These are phyloP conservation scores for Maudiozyma saulgeensis DNA, from an alignment of 805 yeast genomes.

Conservation along the genomic window DNA sequence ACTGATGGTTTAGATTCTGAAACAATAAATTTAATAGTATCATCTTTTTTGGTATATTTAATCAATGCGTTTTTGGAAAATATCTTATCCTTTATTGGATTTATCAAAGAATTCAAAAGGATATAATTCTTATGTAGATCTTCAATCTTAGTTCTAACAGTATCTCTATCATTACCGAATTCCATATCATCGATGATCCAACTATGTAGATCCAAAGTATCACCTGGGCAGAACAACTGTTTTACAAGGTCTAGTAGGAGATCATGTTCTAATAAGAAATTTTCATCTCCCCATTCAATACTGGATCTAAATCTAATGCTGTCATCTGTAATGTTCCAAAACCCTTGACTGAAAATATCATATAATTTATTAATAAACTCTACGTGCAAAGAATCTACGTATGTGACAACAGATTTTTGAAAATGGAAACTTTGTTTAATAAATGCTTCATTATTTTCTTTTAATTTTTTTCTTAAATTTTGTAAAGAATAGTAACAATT, in stretches of 20 bases:
- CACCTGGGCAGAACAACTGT: conserved; percentile 11
- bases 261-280: conserved; percentile 13
- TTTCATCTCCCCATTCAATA: conserved; percentile 7
- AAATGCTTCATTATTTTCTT: conserved; percentile 8
- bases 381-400: conserved; percentile 22
- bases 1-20: not conserved
- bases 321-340: conserved; percentile 17
- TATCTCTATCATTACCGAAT: conserved; percentile 16
- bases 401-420: conserved; percentile 19
- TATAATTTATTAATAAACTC: conserved; percentile 13
- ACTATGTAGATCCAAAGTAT: conserved; percentile 10
- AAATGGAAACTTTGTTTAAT: conserved; percentile 19
- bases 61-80: conserved; percentile 6
- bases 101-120: conserved; percentile 7
- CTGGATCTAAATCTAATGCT: conserved; percentile 8
- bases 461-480: conserved; percentile 18
- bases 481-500: conserved; percentile 26
- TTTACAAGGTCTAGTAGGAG: conserved; percentile 12
- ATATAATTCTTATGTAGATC: conserved; percentile 12
- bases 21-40: not conserved
- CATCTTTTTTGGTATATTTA: not conserved
- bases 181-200: conserved; percentile 23
- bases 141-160: conserved; percentile 11
- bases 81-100: conserved; percentile 11
- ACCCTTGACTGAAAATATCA: conserved; percentile 11